Base-by-base conservation (phyloP, 805 yeast species). In the Saccharomycopsis olivae region DNA sequence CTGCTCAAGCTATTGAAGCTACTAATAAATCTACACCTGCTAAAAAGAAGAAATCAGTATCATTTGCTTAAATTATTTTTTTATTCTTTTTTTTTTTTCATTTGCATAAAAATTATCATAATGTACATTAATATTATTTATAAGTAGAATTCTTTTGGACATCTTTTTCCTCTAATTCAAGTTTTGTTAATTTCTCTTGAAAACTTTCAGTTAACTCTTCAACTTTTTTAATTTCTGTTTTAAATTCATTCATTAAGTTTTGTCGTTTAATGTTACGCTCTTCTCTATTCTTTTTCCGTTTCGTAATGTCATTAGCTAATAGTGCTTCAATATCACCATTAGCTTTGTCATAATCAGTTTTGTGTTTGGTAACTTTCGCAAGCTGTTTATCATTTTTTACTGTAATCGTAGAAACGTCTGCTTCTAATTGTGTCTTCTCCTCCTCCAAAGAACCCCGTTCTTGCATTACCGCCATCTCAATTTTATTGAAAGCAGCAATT, bases 1-100 rank as follows among this genome's bases (percentile, higher is more conserved):
- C 16, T 52, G 38, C 52, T 46, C 11, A 43, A 53, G 13, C 39
- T 50, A 3, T 47, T 48, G 35, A 30, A 8, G 51, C 53, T 4
- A 48, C 43, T 3, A 51, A 53, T 15, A 44, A 46, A 18, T 51
- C 49, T 17, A 51, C 51, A 13, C 51, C 49, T 35, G 44, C 52
- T 21, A 59, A 52, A 49, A 65, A 61, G 55, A 57, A 60, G 43
- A 49, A 51, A 29, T 29, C 47, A 27, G 78, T 73, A 31, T 63
- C 75, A 3, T 73, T 73, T 55, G 75, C 75, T 18, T 69, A 48
- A 47, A 29, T 29, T 17, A 5, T 25, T 25, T 16, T n/a, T 21
- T 35, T 28, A 31, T 24, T 15, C 9, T 31, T 31, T 31, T 19
- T 9, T 31, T 23, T 23, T 33, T 17, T 19, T 20, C 28, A 13